phyloP scores from a whole-genome alignment of 768 basidiomycete genomes.

The Flagelloscypha sp. region DNA sequence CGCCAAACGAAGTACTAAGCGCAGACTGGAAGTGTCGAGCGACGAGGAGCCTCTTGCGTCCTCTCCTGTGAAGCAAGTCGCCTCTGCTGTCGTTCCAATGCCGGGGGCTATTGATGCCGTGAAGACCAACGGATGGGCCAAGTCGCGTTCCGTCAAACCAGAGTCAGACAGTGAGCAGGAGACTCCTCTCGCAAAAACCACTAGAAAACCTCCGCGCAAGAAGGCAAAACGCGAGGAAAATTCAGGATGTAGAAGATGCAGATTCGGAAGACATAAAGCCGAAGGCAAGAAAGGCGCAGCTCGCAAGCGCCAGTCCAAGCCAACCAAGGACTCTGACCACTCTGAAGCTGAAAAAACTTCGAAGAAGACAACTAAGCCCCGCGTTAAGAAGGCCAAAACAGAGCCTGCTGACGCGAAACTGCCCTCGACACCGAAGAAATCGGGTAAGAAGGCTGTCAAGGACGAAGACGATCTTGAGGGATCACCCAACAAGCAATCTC shows the following conservation, averaged over 20 bases:
- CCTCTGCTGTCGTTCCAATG: conserved; percentile 30
- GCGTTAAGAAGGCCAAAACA: conserved; percentile 47
- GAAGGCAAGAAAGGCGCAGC: conserved; percentile 39
- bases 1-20: conserved; percentile 47
- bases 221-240: conserved; percentile 49
- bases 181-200: conserved; percentile 32
- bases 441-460: conserved; percentile 26
- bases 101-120: conserved; percentile 29
- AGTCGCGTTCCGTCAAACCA: conserved; percentile 20
- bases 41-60: conserved; percentile 74
- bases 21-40: conserved; percentile 58
- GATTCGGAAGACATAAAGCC: conserved; percentile 34
- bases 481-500: conserved; percentile 29
- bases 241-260: conserved; percentile 16
- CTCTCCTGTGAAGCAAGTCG: conserved; percentile 51
- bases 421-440: conserved; percentile 39
- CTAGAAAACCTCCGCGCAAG: conserved; percentile 55
- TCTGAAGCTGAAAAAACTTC: conserved; percentile 39
- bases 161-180: conserved; percentile 25
- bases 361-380: conserved; percentile 34
- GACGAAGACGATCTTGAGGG: conserved; percentile 23
- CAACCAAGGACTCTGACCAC: too few species aligned
- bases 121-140: conserved; percentile 31
- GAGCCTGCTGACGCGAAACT: conserved; percentile 37
- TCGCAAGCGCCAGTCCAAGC: conserved; percentile 31